Evolutionary conservation across 2,329 filamentous ascomycete genomes (phyloP).

Genomic region (Pseudogymnoascus sp.): DNA sequence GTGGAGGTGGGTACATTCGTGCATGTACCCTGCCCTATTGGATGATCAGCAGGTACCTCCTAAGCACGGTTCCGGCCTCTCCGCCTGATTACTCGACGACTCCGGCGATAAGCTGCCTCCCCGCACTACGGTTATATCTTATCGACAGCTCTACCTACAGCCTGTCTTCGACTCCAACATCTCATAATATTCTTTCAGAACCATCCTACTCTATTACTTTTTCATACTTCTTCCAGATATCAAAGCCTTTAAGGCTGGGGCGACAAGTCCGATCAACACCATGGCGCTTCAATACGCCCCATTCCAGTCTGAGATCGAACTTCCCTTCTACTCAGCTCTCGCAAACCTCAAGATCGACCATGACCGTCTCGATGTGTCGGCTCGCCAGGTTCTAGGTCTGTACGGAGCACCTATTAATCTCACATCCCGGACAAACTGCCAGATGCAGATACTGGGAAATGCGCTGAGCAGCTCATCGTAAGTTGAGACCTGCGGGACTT

Average conservation of each 20-base stretch:
- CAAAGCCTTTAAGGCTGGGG: background rate
- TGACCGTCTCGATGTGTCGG: constrained; percentile 93
- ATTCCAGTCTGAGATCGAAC: constrained; percentile 88
- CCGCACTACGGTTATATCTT: constrained; percentile 1
- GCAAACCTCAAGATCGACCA: constrained; percentile 91
- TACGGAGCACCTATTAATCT: constrained; percentile 64
- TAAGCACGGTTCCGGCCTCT: constrained; percentile 2
- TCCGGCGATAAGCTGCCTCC: constrained; percentile 9
- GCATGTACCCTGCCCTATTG: constrained; percentile 1
- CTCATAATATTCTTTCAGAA: background rate
- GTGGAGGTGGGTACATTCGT: background rate
- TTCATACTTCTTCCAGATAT: background rate
- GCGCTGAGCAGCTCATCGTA: constrained; percentile 79
- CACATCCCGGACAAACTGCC: constrained; percentile 55
- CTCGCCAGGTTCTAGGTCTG: constrained; percentile 75
- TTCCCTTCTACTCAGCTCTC: constrained; percentile 91
- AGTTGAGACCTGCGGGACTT: constrained; percentile 31
- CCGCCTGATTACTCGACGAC: constrained; percentile 8
- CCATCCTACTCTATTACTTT: background rate
- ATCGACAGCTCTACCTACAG: background rate
- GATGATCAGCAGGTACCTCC: constrained; percentile 6
- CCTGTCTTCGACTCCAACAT: background rate
- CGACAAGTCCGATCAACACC: constrained; percentile 5
- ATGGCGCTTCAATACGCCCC: constrained; percentile 68
- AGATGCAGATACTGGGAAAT: constrained; percentile 84